These are phyloP conservation scores for Trichocomaceae sp. DNA, from an alignment of 2,329 filamentous ascomycete species.

Conservation along the genomic window DNA sequence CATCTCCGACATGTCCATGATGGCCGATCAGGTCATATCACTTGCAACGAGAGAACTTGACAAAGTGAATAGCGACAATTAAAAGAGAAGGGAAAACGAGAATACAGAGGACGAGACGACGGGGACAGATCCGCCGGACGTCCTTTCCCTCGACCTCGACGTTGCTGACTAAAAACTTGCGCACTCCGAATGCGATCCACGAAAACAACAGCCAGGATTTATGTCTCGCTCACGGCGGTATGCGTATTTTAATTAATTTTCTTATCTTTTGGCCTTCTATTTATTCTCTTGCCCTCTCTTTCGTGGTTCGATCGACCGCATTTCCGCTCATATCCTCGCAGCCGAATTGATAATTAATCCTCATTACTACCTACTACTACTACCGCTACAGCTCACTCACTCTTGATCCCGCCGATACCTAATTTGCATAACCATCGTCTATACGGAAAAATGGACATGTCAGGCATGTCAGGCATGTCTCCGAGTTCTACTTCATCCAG, in stretches of 20 bases:
- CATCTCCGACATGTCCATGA: constrained; percentile 18
- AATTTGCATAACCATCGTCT: neutral
- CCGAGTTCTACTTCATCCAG: constrained; percentile 1
- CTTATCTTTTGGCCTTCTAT: neutral
- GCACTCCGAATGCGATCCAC: constrained; percentile 5
- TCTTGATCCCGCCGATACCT: neutral
- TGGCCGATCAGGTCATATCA: constrained; percentile 8
- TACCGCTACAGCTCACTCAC: too few species aligned
- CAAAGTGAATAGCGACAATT: neutral
- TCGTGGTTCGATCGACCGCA: neutral
- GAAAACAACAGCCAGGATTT: neutral
- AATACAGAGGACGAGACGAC: neutral
- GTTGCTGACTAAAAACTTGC: constrained; percentile 5
- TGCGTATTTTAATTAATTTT: neutral
- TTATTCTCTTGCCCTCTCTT: neutral
- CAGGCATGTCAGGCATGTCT: constrained; percentile 5
- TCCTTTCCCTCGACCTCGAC: neutral
- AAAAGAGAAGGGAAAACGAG: neutral
- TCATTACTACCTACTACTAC: neutral
- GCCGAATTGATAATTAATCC: neutral
- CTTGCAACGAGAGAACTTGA: neutral
- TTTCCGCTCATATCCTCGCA: neutral
- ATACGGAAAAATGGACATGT: constrained; percentile 1
- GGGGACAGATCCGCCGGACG: neutral
- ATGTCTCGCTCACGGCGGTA: neutral